Conservation (phyloP, 768 basidiomycete species). For the Candolleomyces efflorescens region DNA sequence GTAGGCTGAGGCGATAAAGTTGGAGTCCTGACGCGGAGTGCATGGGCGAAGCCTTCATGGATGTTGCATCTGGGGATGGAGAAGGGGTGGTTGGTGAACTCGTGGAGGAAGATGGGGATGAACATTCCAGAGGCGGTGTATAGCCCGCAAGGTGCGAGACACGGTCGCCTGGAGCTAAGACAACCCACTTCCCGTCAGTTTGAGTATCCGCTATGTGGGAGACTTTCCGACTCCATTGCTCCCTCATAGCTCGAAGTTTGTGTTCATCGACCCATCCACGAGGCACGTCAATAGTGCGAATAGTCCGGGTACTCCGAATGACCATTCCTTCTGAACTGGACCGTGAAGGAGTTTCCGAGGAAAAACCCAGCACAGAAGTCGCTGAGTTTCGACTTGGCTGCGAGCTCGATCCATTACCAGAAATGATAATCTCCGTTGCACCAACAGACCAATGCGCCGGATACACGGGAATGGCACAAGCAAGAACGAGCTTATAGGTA, state of each 20-base stretch:
- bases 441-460: slow-evolving; percentile 79
- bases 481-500: slow-evolving; percentile 69
- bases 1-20: slow-evolving; percentile 69
- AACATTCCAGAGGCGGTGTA: slow-evolving; percentile 12
- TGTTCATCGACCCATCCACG: slow-evolving; percentile 67
- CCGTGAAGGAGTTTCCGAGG: slow-evolving; percentile 18
- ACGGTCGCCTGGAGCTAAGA: slow-evolving; percentile 61
- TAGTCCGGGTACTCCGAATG: slow-evolving; percentile 56
- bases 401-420: slow-evolving; percentile 21
- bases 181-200: slow-evolving; percentile 84
- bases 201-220: slow-evolving; percentile 65
- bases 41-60: slow-evolving; percentile 17
- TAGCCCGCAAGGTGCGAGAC: slow-evolving; percentile 13
- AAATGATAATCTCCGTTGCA: slow-evolving; percentile 71
- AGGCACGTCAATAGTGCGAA: slow-evolving; percentile 68
- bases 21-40: slow-evolving; percentile 55
- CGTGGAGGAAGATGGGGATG: slow-evolving; percentile 5
- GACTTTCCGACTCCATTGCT: slow-evolving; percentile 79
- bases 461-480: slow-evolving; percentile 74
- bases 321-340: slow-evolving; percentile 29
- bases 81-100: slow-evolving; percentile 3
- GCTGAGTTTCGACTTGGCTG: slow-evolving; percentile 9
- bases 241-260: slow-evolving; percentile 57
- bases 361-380: slow-evolving; percentile 15
- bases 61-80: slow-evolving; percentile 14